These are phyloP conservation scores for Isoetes taiwanensis DNA, from an alignment of 75 land plant species.

Conservation along the genomic window DNA sequence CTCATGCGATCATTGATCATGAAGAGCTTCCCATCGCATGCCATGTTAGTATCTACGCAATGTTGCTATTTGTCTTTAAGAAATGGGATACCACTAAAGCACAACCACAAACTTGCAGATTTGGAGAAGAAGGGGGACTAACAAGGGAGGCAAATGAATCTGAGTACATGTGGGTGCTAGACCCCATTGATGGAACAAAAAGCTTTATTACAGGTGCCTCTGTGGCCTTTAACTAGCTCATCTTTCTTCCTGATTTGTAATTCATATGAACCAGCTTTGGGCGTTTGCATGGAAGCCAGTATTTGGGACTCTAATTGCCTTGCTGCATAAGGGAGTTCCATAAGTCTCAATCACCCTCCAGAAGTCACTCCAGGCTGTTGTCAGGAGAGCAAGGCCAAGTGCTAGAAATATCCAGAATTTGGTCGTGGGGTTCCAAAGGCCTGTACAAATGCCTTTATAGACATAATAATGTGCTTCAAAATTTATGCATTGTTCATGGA, in stretches of 20 bases:
- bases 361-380: too few species aligned
- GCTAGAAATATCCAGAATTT: too few species aligned
- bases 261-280: too few species aligned
- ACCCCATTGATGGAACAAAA: constrained; percentile 99
- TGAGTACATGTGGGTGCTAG: constrained; percentile 91
- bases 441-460: too few species aligned
- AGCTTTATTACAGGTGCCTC: constrained; percentile 93
- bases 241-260: too few species aligned
- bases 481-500: too few species aligned
- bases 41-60: constrained; percentile 37
- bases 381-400: too few species aligned
- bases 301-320: constrained; percentile 96
- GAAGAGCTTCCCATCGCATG: constrained; percentile 72
- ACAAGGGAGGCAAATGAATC: constrained; percentile 34
- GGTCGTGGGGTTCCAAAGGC: too few species aligned
- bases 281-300: constrained; percentile 81
- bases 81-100: neutral
- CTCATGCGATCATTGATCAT: constrained; percentile 57
- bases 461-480: too few species aligned
- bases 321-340: constrained; percentile 76
- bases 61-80: neutral
- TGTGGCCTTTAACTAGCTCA: too few species aligned
- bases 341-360: constrained; percentile 21
- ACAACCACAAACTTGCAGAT: constrained; percentile 31
- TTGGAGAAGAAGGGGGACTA: constrained; percentile 93